These are phyloP conservation scores for Delphinella strobiligena DNA, from an alignment of 2,329 filamentous ascomycete species.

Conservation along the genomic window DNA sequence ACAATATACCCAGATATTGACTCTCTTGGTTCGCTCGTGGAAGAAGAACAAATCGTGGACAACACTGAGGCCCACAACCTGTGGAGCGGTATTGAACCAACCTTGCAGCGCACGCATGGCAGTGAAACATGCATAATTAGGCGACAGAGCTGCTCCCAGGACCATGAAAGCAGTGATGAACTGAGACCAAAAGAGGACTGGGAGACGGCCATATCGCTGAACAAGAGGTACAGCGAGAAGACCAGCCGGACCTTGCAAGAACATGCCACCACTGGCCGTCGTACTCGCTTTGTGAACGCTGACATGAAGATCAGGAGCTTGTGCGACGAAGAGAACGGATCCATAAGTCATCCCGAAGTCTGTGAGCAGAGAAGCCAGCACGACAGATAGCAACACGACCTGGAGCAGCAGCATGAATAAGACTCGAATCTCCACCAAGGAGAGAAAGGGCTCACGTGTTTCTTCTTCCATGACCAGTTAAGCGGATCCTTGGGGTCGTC, in stretches of 20 bases:
- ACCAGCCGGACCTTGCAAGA: conserved; percentile 14
- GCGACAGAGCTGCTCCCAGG: conserved; percentile 13
- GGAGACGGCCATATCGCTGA: conserved; percentile 15
- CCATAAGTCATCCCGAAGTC: conserved; percentile 15
- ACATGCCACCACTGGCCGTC: conserved; percentile 12
- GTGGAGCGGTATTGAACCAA: conserved; percentile 17
- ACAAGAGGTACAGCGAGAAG: conserved; percentile 15
- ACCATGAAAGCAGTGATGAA: conserved; percentile 12
- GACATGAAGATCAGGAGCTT: conserved; percentile 10
- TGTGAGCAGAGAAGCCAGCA: conserved; percentile 13
- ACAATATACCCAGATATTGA: conserved; percentile 22
- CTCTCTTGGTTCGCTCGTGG: conserved; percentile 24
- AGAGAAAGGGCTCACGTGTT: conserved; percentile 15
- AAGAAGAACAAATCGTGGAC: conserved; percentile 28
- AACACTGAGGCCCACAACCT: conserved; percentile 17
- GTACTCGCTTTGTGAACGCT: conserved; percentile 6
- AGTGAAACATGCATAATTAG: conserved; percentile 14
- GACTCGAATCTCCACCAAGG: conserved; percentile 5
- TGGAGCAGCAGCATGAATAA: conserved; percentile 10
- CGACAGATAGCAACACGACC: background rate
- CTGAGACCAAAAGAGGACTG: conserved; percentile 20
- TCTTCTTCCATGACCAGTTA: conserved; percentile 15
- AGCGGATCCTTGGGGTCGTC: conserved; percentile 14
- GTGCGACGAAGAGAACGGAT: conserved; percentile 9
- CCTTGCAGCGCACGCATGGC: conserved; percentile 18